Percentiles rank a stretch among this genome's conserved stretches.
Conservation (phyloP, 208 protist genomes). For the Trypanosomatidae sp. region DNA sequence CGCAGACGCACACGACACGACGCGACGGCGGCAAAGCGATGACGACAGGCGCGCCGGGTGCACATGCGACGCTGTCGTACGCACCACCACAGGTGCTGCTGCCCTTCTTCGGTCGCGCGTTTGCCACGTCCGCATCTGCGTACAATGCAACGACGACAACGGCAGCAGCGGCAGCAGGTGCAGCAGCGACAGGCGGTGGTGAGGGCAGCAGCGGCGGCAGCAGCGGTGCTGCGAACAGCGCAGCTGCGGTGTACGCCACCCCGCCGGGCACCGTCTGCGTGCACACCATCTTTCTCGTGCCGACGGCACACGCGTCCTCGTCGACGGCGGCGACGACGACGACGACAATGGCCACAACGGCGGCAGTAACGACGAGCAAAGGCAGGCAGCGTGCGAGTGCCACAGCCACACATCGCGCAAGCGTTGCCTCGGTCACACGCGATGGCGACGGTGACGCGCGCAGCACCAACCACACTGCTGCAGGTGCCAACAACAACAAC, state of each 20-base stretch:
- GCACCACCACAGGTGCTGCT: constrained; percentile 17
- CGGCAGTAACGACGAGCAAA: background rate
- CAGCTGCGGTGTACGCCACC: constrained; percentile 4
- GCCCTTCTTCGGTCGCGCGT: constrained; percentile 17
- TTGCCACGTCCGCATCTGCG: background rate
- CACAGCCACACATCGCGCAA: background rate
- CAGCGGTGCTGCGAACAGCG: constrained; percentile 5
- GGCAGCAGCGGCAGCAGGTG: no score
- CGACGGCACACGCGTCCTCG: background rate
- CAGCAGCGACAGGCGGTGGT: no score
- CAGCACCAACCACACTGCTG: background rate
- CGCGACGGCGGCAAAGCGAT: background rate
- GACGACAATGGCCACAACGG: background rate
- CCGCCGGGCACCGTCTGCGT: constrained; percentile 1
- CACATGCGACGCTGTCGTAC: no score
- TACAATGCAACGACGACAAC: no score
- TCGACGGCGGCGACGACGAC: background rate
- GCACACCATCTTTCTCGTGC: constrained; percentile 5
- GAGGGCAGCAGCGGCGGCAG: constrained; percentile 5
- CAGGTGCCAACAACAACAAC: background rate
- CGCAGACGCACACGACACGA: background rate
- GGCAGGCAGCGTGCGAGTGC: no score
- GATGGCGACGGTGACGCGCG: background rate
- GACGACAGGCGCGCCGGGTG: no score
- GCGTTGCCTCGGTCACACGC: background rate